These are phyloP conservation scores for Lactifluus rugatus DNA, from an alignment of 768 basidiomycete species.

Conservation along the genomic window DNA sequence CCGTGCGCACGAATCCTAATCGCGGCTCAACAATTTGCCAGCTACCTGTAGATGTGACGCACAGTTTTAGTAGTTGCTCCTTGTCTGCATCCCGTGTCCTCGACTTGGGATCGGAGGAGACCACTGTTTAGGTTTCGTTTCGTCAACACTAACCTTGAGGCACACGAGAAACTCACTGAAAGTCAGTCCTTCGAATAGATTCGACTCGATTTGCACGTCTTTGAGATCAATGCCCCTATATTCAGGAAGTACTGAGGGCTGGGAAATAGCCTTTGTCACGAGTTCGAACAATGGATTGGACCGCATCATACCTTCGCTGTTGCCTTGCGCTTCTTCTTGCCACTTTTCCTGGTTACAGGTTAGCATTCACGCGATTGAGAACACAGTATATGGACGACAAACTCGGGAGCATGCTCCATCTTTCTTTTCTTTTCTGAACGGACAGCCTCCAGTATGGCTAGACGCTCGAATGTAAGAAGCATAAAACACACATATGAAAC, in stretches of 20 bases:
- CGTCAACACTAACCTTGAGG: background rate
- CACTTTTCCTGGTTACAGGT: slow-evolving; percentile 14
- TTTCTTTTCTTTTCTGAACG: slow-evolving; percentile 65
- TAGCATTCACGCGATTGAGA: background rate
- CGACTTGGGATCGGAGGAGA: slow-evolving; percentile 66
- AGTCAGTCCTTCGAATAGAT: slow-evolving; percentile 63
- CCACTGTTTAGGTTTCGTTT: slow-evolving; percentile 37
- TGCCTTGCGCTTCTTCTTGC: slow-evolving; percentile 50
- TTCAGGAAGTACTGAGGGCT: slow-evolving; percentile 55
- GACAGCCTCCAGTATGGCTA: slow-evolving; percentile 52
- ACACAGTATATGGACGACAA: background rate
- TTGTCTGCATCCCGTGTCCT: slow-evolving; percentile 59
- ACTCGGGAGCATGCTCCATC: slow-evolving; percentile 54
- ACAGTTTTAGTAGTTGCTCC: slow-evolving; percentile 60
- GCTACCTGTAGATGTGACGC: slow-evolving; percentile 20
- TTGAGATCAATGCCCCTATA: slow-evolving; percentile 57
- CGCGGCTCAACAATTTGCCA: background rate
- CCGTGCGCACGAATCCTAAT: slow-evolving; percentile 62
- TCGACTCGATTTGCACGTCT: slow-evolving; percentile 47
- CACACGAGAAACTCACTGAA: slow-evolving; percentile 52
- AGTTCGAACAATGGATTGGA: background rate
- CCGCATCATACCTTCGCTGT: slow-evolving; percentile 33
- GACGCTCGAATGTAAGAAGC: background rate
- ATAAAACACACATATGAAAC: background rate
- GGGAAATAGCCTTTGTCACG: background rate